Evolutionary conservation across 2,329 filamentous ascomycete species (phyloP).

Genomic region (Ascochyta fabae): DNA sequence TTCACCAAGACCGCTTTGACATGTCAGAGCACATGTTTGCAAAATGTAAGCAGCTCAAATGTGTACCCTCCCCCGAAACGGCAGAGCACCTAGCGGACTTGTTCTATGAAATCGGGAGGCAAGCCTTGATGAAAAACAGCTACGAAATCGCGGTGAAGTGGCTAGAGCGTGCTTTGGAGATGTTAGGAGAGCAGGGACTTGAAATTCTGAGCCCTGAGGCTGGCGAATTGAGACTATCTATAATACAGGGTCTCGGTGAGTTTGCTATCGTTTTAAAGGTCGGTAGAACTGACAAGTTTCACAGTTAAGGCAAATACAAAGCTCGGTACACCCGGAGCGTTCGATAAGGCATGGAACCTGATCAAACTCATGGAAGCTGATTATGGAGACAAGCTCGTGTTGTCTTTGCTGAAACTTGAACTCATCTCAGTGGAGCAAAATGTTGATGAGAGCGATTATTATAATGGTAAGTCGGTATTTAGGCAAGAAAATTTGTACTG

Average conservation of each 20-base stretch:
- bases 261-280: neutral
- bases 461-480: conserved; percentile 41
- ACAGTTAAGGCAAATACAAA: conserved; percentile 64
- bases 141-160: conserved; percentile 68
- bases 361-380: conserved; percentile 69
- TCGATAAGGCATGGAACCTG: conserved; percentile 62
- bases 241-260: conserved; percentile 64
- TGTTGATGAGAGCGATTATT: conserved; percentile 50
- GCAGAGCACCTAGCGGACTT: conserved; percentile 70
- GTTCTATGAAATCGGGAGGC: conserved; percentile 74
- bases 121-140: conserved; percentile 60
- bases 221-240: conserved; percentile 68
- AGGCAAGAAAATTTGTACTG: conserved; percentile 10
- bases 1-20: conserved; percentile 74
- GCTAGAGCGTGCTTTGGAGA: conserved; percentile 71
- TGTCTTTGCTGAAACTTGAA: conserved; percentile 73
- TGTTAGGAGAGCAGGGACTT: conserved; percentile 63
- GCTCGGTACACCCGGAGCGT: conserved; percentile 52
- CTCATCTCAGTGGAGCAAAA: conserved; percentile 59
- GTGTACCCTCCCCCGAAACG: conserved; percentile 55
- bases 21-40: conserved; percentile 79
- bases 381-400: conserved; percentile 68
- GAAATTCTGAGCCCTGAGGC: conserved; percentile 65
- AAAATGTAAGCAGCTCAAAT: conserved; percentile 57
- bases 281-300: conserved; percentile 12